phyloP scores from a whole-genome alignment of 1,284 basidiomycete species.

The Athelia sp. region DNA sequence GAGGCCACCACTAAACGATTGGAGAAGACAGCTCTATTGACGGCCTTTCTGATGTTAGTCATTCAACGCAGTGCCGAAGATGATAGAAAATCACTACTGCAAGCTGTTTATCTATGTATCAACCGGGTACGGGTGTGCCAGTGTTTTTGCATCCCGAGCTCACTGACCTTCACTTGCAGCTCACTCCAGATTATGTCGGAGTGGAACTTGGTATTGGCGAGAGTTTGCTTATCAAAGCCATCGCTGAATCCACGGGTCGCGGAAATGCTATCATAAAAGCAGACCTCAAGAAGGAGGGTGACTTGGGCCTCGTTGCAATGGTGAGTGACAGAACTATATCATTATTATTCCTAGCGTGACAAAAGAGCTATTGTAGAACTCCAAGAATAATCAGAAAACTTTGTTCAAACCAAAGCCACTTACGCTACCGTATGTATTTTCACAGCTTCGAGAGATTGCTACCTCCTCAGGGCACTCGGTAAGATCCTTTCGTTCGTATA shows the following conservation, averaged over 20 bases:
- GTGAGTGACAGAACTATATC: slow-evolving; percentile 33
- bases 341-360: background rate
- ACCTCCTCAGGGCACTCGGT: slow-evolving; percentile 81
- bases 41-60: slow-evolving; percentile 84
- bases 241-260: slow-evolving; percentile 91
- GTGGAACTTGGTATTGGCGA: slow-evolving; percentile 97
- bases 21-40: slow-evolving; percentile 89
- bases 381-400: slow-evolving; percentile 91
- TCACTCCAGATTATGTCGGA: slow-evolving; percentile 95
- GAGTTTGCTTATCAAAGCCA: slow-evolving; percentile 91
- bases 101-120: slow-evolving; percentile 94
- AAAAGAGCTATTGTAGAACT: slow-evolving; percentile 50
- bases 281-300: slow-evolving; percentile 92
- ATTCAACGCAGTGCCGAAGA: slow-evolving; percentile 78
- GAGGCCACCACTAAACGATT: slow-evolving; percentile 95
- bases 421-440: slow-evolving; percentile 86
- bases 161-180: slow-evolving; percentile 35
- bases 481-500: slow-evolving; percentile 11
- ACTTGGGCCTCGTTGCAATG: slow-evolving; percentile 94
- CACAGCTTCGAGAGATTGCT: slow-evolving; percentile 83
- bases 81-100: slow-evolving; percentile 70
- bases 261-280: slow-evolving; percentile 81
- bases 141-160: background rate
- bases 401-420: slow-evolving; percentile 93
- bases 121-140: slow-evolving; percentile 66